Percentiles rank a stretch among this genome's conserved stretches.
phyloP scores from a whole-genome alignment of 1,284 basidiomycete genomes.

The Ustilago curta region DNA sequence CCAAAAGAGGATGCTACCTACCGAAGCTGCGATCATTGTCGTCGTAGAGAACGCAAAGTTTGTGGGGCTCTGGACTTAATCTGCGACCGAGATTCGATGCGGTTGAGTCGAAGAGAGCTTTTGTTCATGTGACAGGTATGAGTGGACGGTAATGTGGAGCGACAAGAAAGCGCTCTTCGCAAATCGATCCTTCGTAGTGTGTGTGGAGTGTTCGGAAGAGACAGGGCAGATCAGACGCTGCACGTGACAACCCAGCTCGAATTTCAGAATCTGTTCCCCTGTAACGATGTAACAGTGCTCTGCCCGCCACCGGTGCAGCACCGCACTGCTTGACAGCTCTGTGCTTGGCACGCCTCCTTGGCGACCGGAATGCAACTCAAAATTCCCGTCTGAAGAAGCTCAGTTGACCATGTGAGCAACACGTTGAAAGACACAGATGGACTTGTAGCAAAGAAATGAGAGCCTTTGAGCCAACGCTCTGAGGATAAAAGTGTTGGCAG shows the following conservation, averaged over 20 bases:
- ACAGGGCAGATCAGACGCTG: constrained; percentile 6
- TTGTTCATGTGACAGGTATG: not conserved
- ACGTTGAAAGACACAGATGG: no score
- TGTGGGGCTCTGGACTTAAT: not conserved
- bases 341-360: not conserved
- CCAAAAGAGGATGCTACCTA: constrained; percentile 13
- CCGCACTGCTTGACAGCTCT: constrained; percentile 8
- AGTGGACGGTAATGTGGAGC: not conserved
- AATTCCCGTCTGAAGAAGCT: not conserved
- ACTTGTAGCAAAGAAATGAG: no score
- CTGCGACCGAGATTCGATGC: not conserved
- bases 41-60: not conserved
- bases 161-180: not conserved
- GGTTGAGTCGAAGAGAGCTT: not conserved
- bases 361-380: not conserved
- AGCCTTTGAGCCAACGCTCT: no score
- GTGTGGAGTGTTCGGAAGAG: constrained; percentile 9
- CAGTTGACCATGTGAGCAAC: no score
- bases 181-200: no score
- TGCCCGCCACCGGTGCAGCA: no score
- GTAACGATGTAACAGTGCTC: not conserved
- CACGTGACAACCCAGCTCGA: not conserved
- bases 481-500: no score
- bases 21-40: constrained; percentile 39
- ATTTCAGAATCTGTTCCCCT: not conserved